Evolutionary conservation across 805 yeast genomes (phyloP).

Genomic region (Candida maltosa): DNA sequence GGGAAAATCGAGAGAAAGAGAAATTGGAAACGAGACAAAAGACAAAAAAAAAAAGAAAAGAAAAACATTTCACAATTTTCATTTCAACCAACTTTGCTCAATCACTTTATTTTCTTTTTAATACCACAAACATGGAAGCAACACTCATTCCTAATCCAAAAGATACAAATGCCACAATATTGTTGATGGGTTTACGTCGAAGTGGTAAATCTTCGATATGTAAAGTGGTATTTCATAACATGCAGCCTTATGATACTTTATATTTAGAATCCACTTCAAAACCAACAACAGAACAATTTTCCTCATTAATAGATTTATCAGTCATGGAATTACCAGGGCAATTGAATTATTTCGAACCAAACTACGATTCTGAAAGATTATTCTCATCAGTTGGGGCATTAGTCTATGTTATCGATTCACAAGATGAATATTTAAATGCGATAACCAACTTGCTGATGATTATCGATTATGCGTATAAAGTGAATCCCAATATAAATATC

Average conservation of each 20-base stretch:
- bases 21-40: too few species aligned
- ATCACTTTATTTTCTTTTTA: too few species aligned
- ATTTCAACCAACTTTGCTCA: too few species aligned
- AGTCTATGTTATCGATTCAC: slow-evolving; percentile 92
- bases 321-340: slow-evolving; percentile 97
- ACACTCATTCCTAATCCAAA: slow-evolving; percentile 27
- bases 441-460: slow-evolving; percentile 85
- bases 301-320: slow-evolving; percentile 78
- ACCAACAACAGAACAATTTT: slow-evolving; percentile 81
- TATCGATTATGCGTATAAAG: slow-evolving; percentile 80
- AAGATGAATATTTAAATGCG: slow-evolving; percentile 92
- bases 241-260: slow-evolving; percentile 92
- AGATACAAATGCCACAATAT: slow-evolving; percentile 73
- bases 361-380: slow-evolving; percentile 71
- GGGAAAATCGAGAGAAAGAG: too few species aligned
- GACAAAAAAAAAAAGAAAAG: too few species aligned
- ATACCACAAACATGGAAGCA: slow-evolving; percentile 12
- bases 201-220: slow-evolving; percentile 95
- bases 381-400: slow-evolving; percentile 85
- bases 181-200: slow-evolving; percentile 84
- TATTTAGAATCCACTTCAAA: slow-evolving; percentile 87
- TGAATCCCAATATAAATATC: slow-evolving; percentile 80
- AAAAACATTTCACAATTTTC: too few species aligned
- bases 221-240: slow-evolving; percentile 91
- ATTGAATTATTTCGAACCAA: slow-evolving; percentile 81